phyloP scores from a whole-genome alignment of 202 grass and related monocot genomes.

The Elaeis oleifera region DNA sequence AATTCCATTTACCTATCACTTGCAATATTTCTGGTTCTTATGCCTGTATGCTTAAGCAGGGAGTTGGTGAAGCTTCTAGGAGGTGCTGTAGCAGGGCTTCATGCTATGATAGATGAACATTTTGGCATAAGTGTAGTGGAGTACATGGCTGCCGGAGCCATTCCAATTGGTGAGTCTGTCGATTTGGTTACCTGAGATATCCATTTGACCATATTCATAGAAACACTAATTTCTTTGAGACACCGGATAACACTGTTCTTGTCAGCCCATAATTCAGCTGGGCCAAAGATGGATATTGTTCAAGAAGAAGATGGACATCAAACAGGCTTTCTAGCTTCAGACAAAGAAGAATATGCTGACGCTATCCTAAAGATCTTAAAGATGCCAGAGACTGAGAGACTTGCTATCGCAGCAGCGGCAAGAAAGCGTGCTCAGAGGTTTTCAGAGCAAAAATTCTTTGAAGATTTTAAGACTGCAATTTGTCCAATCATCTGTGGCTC shows the following conservation, averaged over 20 bases:
- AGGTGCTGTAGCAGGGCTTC: slow-evolving; percentile 66
- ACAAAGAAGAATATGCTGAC: slow-evolving; percentile 59
- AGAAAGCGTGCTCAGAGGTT: slow-evolving; percentile 78
- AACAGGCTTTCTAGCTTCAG: slow-evolving; percentile 67
- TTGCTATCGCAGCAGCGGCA: slow-evolving; percentile 47
- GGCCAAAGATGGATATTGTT: slow-evolving; percentile 94
- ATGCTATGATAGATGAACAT: slow-evolving; percentile 97
- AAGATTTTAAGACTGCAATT: slow-evolving; percentile 53
- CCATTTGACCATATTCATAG: too few relatives aligned
- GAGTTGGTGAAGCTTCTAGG: slow-evolving; percentile 71
- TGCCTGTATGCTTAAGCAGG: slow-evolving; percentile 25
- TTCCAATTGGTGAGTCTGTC: slow-evolving; percentile 70
- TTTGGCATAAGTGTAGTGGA: slow-evolving; percentile 93
- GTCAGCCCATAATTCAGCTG: slow-evolving; percentile 82
- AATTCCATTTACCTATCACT: not conserved
- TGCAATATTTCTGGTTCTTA: not conserved
- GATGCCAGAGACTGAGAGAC: slow-evolving; percentile 58
- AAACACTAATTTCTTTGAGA: too few relatives aligned
- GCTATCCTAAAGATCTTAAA: slow-evolving; percentile 60
- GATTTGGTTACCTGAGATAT: not conserved
- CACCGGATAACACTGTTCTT: not conserved
- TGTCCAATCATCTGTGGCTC: slow-evolving; percentile 17
- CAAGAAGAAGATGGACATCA: slow-evolving; percentile 51
- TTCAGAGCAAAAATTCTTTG: slow-evolving; percentile 67
- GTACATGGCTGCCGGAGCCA: slow-evolving; percentile 93